Percentiles rank a stretch among this genome's conserved stretches.
Conservation (phyloP, 257 asterid genomes). For the Sherardia arvensis region DNA sequence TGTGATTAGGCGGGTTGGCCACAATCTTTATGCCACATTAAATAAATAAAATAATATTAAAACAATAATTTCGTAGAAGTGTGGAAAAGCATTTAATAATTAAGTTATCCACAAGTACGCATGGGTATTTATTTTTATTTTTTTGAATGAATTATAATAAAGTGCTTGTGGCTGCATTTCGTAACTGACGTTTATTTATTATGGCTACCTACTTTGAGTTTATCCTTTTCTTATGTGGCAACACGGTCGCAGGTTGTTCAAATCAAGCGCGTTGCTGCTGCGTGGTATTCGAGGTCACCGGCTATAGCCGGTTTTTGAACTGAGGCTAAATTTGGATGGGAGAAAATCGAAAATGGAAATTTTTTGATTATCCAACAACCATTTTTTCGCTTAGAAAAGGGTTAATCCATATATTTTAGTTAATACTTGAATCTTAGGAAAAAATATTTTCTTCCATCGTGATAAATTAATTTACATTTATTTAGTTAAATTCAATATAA, state of each 20-base stretch:
- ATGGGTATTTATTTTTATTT: background rate
- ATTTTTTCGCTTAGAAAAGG: too few relatives aligned
- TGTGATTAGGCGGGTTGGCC: background rate
- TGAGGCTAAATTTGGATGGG: too few relatives aligned
- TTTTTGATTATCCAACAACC: too few relatives aligned
- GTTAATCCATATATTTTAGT: too few relatives aligned
- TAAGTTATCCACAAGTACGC: background rate
- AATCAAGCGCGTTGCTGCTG: background rate
- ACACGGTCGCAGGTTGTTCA: background rate
- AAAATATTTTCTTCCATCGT: too few relatives aligned
- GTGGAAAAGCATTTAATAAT: background rate
- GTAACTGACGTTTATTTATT: background rate
- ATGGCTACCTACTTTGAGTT: conserved; percentile 1
- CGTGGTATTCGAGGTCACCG: conserved; percentile 6
- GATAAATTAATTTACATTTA: too few relatives aligned
- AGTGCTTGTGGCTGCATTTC: background rate
- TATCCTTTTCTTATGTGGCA: conserved; percentile 1
- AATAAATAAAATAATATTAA: background rate
- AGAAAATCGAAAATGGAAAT: too few relatives aligned
- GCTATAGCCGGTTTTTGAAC: background rate
- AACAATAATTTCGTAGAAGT: too few relatives aligned
- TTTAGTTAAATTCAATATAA: too few relatives aligned
- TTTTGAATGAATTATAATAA: background rate
- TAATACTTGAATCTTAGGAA: too few relatives aligned
- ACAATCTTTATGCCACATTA: background rate